Percentiles rank a stretch among this genome's conserved stretches.
Evolutionary conservation across 306 rosid species (phyloP).

Genomic region (Sicyos edulis): DNA sequence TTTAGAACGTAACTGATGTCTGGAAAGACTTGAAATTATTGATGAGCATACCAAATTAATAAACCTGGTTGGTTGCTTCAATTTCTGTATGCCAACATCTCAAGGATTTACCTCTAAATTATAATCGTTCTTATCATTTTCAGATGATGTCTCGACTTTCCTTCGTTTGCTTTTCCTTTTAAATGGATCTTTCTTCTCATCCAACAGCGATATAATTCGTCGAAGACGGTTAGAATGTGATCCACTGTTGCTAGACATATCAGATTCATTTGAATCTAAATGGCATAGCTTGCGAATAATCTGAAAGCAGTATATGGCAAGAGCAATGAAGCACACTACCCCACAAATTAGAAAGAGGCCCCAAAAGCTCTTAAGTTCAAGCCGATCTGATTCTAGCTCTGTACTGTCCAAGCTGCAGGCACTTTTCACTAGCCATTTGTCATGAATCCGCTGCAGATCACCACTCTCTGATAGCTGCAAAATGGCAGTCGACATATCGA

Average conservation of each 20-base stretch:
- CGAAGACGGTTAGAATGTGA: conserved; percentile 38
- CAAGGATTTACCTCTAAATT: conserved; percentile 27
- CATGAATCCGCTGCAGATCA: conserved; percentile 86
- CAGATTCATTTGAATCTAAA: conserved; percentile 31
- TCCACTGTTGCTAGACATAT: conserved; percentile 20
- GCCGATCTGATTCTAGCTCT: conserved; percentile 65
- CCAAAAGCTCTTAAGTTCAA: conserved; percentile 82
- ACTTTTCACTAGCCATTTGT: conserved; percentile 73
- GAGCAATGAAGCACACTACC: conserved; percentile 59
- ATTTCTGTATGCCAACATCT: conserved; percentile 19
- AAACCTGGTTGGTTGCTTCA: conserved; percentile 1
- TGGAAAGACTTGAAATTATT: not conserved
- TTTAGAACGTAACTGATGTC: not conserved
- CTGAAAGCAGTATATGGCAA: conserved; percentile 47
- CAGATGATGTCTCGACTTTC: conserved; percentile 36
- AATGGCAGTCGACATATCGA: conserved; percentile 86
- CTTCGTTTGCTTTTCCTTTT: conserved; percentile 44
- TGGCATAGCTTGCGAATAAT: conserved; percentile 36
- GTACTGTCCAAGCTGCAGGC: conserved; percentile 44
- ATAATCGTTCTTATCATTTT: conserved; percentile 24
- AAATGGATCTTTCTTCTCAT: conserved; percentile 46
- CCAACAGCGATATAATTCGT: conserved; percentile 59
- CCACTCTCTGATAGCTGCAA: conserved; percentile 90
- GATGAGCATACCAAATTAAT: not conserved
- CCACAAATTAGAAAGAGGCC: conserved; percentile 86